A percentile compares a stretch with the other conserved stretches of the same genome.
Conservation (phyloP, 2,329 filamentous ascomycete genomes). For the Ramularia collo-cygni region DNA sequence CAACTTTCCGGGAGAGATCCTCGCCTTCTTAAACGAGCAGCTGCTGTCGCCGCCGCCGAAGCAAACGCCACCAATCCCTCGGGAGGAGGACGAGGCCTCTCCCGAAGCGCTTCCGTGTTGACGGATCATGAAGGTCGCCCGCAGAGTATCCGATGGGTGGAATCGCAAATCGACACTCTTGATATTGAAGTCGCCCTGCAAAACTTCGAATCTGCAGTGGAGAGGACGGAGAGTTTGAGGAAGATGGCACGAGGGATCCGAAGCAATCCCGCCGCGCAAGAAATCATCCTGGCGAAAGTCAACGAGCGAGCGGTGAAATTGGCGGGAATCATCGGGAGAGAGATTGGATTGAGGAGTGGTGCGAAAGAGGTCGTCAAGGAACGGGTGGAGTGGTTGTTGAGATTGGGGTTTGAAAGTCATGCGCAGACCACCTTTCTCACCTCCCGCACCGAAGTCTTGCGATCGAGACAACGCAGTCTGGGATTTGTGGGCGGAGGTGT, state of each 20-base stretch:
- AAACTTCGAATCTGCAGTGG: conserved; percentile 76
- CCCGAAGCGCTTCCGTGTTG: conserved; percentile 50
- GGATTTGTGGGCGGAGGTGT: conserved; percentile 84
- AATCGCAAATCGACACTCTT: conserved; percentile 88
- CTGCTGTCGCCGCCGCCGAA: conserved; percentile 35
- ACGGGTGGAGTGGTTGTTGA: conserved; percentile 75
- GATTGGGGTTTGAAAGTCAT: conserved; percentile 82
- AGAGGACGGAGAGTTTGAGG: conserved; percentile 76
- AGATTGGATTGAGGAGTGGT: conserved; percentile 69
- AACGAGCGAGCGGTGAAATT: conserved; percentile 77
- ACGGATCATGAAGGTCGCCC: conserved; percentile 96
- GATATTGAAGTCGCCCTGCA: conserved; percentile 95
- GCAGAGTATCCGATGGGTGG: conserved; percentile 92
- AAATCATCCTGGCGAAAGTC: conserved; percentile 86
- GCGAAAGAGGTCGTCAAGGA: conserved; percentile 70
- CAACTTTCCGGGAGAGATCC: conserved; percentile 27
- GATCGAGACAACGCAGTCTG: conserved; percentile 78
- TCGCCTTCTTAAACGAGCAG: conserved; percentile 53
- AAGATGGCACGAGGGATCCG: conserved; percentile 71
- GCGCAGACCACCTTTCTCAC: conserved; percentile 81
- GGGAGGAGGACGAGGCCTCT: conserved; percentile 17
- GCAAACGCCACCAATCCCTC: conserved; percentile 12
- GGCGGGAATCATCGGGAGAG: conserved; percentile 69
- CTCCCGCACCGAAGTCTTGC: conserved; percentile 69
- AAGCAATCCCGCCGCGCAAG: conserved; percentile 78